Evolutionary conservation across 495 filamentous ascomycete species (phyloP).

Genomic region (Podospora comata): DNA sequence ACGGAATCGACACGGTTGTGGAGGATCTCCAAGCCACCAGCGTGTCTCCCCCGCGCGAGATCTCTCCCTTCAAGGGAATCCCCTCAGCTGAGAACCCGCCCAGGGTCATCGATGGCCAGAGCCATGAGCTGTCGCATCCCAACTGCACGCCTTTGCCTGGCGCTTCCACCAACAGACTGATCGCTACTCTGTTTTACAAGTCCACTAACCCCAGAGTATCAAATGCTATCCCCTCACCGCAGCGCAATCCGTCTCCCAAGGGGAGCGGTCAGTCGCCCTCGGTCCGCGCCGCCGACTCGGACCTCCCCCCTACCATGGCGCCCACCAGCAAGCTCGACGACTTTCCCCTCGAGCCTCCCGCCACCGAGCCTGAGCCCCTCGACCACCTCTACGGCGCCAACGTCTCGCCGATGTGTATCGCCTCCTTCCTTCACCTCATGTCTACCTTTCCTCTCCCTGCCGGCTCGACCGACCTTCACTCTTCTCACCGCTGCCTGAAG

Average conservation of each 20-base stretch:
- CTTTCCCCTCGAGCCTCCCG: slow-evolving; percentile 68
- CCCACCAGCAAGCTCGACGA: slow-evolving; percentile 65
- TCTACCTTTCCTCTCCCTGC: slow-evolving; percentile 59
- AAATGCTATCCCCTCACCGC: slow-evolving; percentile 34
- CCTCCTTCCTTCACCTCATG: slow-evolving; percentile 75
- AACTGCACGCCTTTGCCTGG: slow-evolving; percentile 52
- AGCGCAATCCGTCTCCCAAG: slow-evolving; percentile 26
- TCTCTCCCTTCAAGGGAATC: slow-evolving; percentile 50
- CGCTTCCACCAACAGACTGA: slow-evolving; percentile 42
- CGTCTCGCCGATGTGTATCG: slow-evolving; percentile 75
- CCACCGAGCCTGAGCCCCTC: slow-evolving; percentile 58
- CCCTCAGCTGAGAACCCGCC: slow-evolving; percentile 50
- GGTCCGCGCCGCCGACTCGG: slow-evolving; percentile 35
- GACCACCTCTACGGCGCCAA: slow-evolving; percentile 75
- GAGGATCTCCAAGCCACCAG: slow-evolving; percentile 41
- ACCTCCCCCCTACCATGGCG: slow-evolving; percentile 53
- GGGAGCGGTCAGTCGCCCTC: slow-evolving; percentile 24
- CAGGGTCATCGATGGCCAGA: slow-evolving; percentile 54
- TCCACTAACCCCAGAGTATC: slow-evolving; percentile 37
- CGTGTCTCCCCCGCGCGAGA: slow-evolving; percentile 37
- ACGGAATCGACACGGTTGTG: slow-evolving; percentile 54
- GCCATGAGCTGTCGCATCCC: slow-evolving; percentile 54
- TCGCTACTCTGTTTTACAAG: slow-evolving; percentile 72
- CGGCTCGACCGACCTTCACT: slow-evolving; percentile 56
- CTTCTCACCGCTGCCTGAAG: slow-evolving; percentile 70